A percentile compares a stretch with the other conserved stretches of the same genome.
These are phyloP conservation scores for Cercophora samala DNA, from an alignment of 495 filamentous ascomycete genomes.

Conservation along the genomic window DNA sequence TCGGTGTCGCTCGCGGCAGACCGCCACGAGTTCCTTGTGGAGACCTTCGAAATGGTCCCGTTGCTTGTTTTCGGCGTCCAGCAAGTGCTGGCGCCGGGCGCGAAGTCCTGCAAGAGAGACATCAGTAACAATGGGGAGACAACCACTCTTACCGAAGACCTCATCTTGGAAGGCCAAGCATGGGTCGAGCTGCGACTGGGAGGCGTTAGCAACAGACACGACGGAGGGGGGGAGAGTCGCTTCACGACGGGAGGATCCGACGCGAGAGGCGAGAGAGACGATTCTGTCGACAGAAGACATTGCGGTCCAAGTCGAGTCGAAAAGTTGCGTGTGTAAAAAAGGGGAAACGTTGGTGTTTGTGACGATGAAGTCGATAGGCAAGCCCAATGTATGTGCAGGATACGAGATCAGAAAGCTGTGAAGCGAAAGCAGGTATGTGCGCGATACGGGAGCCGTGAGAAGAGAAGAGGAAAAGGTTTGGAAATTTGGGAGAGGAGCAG, in stretches of 20 bases:
- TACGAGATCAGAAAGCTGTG: neutral
- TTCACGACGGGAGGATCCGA: neutral
- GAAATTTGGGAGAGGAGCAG: neutral
- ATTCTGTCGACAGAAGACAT: neutral
- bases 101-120: neutral
- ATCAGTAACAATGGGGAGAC: neutral
- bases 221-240: neutral
- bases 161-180: neutral
- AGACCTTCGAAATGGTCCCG: neutral
- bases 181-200: neutral
- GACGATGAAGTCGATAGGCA: neutral
- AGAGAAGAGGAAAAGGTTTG: neutral
- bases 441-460: neutral
- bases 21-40: neutral
- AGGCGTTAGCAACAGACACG: neutral
- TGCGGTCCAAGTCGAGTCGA: neutral
- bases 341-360: neutral
- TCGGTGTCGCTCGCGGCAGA: neutral
- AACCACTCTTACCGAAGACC: neutral
- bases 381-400: neutral
- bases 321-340: neutral
- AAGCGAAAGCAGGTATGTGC: neutral
- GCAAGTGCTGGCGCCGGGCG: neutral
- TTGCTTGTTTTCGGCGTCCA: neutral
- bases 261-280: neutral